These are phyloP conservation scores for Lactifluus rugatus DNA, from an alignment of 768 basidiomycete species.

Conservation along the genomic window DNA sequence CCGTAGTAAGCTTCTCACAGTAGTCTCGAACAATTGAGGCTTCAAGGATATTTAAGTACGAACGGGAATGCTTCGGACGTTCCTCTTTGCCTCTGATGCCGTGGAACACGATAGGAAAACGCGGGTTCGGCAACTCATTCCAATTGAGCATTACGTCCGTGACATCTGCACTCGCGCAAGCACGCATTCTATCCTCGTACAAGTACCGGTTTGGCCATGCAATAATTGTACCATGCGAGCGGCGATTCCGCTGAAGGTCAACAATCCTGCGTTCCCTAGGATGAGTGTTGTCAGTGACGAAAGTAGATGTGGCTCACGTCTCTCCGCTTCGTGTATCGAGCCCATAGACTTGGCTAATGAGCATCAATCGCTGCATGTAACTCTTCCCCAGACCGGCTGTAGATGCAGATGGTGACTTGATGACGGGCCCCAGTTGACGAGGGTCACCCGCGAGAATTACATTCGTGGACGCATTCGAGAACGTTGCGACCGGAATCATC, in stretches of 20 bases:
- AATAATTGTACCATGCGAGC: conserved; percentile 33
- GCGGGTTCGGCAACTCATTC: conserved; percentile 23
- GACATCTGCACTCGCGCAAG: conserved; percentile 22
- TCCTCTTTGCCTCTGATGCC: conserved; percentile 27
- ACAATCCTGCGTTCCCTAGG: conserved; percentile 16
- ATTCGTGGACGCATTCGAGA: conserved; percentile 28
- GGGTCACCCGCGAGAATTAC: conserved; percentile 32
- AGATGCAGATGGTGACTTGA: conserved; percentile 25
- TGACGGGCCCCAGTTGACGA: conserved; percentile 32
- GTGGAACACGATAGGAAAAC: conserved; percentile 30
- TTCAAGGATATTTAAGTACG: conserved; percentile 34
- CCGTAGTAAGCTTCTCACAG: conserved; percentile 23
- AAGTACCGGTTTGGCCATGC: conserved; percentile 43
- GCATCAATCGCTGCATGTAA: conserved; percentile 31
- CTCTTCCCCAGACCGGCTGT: conserved; percentile 26
- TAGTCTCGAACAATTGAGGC: conserved; percentile 29
- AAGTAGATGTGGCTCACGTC: conserved; percentile 24
- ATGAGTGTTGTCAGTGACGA: background rate
- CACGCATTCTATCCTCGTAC: conserved; percentile 29
- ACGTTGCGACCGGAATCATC: conserved; percentile 34
- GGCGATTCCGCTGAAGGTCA: conserved; percentile 15
- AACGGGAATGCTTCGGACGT: conserved; percentile 30
- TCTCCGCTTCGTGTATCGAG: conserved; percentile 19
- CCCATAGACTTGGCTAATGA: conserved; percentile 24
- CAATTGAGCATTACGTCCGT: conserved; percentile 24